phyloP scores from a whole-genome alignment of 768 basidiomycete genomes.

The Ramaria sp. region DNA sequence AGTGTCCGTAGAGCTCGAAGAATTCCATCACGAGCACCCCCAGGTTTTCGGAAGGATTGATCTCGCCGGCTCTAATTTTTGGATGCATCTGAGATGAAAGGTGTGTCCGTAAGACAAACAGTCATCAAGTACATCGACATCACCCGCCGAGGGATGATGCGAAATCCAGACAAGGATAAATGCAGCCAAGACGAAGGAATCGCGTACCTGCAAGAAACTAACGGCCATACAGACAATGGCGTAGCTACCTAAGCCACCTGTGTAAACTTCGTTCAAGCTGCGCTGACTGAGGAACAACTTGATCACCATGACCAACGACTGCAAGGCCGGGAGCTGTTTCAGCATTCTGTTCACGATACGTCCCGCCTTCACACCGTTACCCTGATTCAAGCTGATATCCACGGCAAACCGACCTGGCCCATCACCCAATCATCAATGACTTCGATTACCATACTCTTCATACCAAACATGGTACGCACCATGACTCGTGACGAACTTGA shows the following conservation, averaged over 20 bases:
- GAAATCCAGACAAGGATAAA: neutral
- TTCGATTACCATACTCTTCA: neutral
- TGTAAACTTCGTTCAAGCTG: conserved; percentile 96
- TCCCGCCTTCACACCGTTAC: conserved; percentile 71
- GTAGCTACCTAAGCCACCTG: conserved; percentile 90
- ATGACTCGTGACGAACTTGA: conserved; percentile 82
- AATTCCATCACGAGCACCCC: conserved; percentile 96
- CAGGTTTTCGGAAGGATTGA: conserved; percentile 78
- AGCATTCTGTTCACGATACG: conserved; percentile 75
- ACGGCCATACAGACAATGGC: conserved; percentile 88
- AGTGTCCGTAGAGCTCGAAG: conserved; percentile 87
- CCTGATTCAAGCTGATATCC: conserved; percentile 91
- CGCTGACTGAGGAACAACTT: conserved; percentile 87
- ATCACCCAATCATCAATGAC: too few relatives aligned
- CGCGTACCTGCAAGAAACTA: conserved; percentile 76
- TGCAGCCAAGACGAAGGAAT: neutral
- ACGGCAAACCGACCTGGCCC: conserved; percentile 64
- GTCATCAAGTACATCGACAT: neutral
- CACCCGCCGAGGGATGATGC: too few relatives aligned
- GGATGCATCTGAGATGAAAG: conserved; percentile 64
- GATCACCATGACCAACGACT: conserved; percentile 74
- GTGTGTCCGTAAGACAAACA: neutral
- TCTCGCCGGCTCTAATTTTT: conserved; percentile 79
- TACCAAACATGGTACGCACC: conserved; percentile 22
- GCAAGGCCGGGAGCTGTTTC: conserved; percentile 64